Base-by-base conservation (phyloP, 1,284 basidiomycete genomes). In the Thecaphora thlaspeos region DNA sequence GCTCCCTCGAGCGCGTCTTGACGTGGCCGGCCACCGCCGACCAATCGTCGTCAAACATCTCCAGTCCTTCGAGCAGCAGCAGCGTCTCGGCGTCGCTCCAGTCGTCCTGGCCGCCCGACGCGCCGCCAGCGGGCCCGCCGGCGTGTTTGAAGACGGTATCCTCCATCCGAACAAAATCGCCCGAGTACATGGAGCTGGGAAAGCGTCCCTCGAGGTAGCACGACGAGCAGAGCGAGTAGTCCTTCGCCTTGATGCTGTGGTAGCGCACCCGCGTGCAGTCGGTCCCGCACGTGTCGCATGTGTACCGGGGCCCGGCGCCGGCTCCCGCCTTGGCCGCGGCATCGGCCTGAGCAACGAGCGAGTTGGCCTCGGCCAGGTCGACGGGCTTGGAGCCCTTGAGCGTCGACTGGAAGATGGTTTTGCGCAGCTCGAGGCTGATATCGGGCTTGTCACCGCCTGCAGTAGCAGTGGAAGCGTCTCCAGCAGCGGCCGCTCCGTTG, bases 21-120 rank as follows among this genome's bases (percentile, higher is more conserved):
- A 98, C 91, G 76, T 98, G 93, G 67, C 91, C 88, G 60, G 91
- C 87, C 54, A 98, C 87, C 34, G 86, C 84, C 24, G 86, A 86
- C 94, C 93, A 98, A 76, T 97, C 94, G 75, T 97, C 94, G 65
- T 96, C 91, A 78, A 88, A 92, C 90, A 98, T 94, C 80, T 99
- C 94, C 46, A 98, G 85, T 17, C 88, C 95, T 79, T 98, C 94
- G 18, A 98, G 83, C 15, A 99, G 82, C 2, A 90, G 80, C 14
- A 98, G 80, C 18, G 88, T 84, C 80, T 98, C 95, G 75, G 92
- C 88, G 77, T 96, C 92, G 4, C 86, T 84, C 95, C 95, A 98
- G 63, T 88, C 87, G 63, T 87, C 85, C 40, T 84, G 83, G 19
- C 79, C 81, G 0, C 81, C 81, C 10, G 78, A 80, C 4, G 80